Percentiles rank a stretch among this genome's conserved stretches.
Conservation (phyloP, 2,329 filamentous ascomycete genomes). For the Verticillium tricorpus region DNA sequence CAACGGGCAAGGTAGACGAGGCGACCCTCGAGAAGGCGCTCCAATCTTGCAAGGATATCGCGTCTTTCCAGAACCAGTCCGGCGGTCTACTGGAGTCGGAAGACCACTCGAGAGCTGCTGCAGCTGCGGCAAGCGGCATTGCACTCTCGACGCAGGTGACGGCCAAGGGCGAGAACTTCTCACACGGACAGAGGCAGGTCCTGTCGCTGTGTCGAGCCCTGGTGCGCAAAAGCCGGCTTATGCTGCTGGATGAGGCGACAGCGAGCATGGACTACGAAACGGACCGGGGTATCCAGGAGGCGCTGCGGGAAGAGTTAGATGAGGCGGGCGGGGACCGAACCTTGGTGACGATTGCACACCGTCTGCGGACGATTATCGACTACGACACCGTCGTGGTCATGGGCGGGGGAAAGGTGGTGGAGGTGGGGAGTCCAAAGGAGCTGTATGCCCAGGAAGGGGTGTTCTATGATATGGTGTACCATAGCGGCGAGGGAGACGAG, state of each 20-base stretch:
- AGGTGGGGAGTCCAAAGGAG: conserved; percentile 45
- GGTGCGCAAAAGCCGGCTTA: conserved; percentile 48
- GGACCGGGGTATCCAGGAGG: conserved; percentile 50
- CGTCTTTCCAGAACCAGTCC: conserved; percentile 40
- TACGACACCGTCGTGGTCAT: conserved; percentile 56
- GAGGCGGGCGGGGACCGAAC: conserved; percentile 40
- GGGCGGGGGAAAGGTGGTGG: conserved; percentile 46
- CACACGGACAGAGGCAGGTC: conserved; percentile 54
- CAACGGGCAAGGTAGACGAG: conserved; percentile 52
- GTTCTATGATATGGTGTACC: conserved; percentile 52
- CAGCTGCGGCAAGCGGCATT: conserved; percentile 17
- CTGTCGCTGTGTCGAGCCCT: conserved; percentile 53
- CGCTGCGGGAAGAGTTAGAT: conserved; percentile 45
- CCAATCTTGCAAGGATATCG: conserved; percentile 56
- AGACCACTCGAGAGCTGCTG: too few species aligned
- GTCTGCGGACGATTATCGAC: conserved; percentile 54
- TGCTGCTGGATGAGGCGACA: conserved; percentile 56
- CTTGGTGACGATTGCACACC: conserved; percentile 54
- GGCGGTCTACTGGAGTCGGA: conserved; percentile 8
- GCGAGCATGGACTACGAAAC: conserved; percentile 57
- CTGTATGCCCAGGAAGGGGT: conserved; percentile 38
- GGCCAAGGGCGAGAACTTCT: conserved; percentile 50
- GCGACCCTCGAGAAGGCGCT: conserved; percentile 54
- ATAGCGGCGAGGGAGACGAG: conserved; percentile 48
- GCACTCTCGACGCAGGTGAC: conserved; percentile 42